These are phyloP conservation scores for Cladorrhinum sp. DNA, from an alignment of 2,329 filamentous ascomycete genomes.

Conservation along the genomic window DNA sequence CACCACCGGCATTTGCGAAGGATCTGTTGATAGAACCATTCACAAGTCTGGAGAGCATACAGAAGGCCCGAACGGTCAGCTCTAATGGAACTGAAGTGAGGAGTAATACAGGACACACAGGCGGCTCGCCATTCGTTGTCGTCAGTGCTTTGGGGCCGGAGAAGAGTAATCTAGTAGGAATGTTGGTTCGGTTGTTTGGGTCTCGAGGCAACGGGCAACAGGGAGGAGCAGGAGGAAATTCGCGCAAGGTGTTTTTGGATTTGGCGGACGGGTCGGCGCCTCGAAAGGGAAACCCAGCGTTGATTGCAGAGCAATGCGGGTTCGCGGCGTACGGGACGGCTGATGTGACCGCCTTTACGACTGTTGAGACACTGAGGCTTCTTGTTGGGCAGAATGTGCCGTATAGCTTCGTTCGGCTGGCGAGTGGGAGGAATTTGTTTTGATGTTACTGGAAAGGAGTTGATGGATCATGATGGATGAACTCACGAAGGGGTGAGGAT, in stretches of 20 bases:
- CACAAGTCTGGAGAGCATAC: constrained; percentile 66
- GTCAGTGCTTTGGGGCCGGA: constrained; percentile 75
- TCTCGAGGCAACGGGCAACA: constrained; percentile 29
- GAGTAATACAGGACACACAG: constrained; percentile 33
- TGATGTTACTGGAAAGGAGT: constrained; percentile 30
- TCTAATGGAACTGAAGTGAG: constrained; percentile 23
- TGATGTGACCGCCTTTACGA: constrained; percentile 80
- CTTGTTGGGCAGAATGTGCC: constrained; percentile 84
- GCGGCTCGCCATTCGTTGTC: constrained; percentile 73
- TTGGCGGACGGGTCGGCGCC: constrained; percentile 61
- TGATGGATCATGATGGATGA: not conserved
- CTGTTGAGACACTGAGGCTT: constrained; percentile 73
- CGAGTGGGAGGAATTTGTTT: constrained; percentile 52
- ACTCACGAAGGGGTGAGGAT: not conserved
- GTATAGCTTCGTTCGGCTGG: constrained; percentile 80
- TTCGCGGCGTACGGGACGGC: constrained; percentile 78
- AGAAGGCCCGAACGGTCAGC: constrained; percentile 48
- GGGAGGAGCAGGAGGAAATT: constrained; percentile 36
- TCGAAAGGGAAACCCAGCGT: constrained; percentile 64
- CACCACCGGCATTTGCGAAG: constrained; percentile 56
- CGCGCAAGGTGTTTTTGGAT: constrained; percentile 74
- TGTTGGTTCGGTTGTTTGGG: constrained; percentile 71
- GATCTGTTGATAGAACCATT: constrained; percentile 75
- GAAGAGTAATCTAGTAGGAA: constrained; percentile 74
- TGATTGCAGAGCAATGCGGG: constrained; percentile 68